Conservation (phyloP, 2,329 filamentous ascomycete genomes). For the Neonectria ditissima region DNA sequence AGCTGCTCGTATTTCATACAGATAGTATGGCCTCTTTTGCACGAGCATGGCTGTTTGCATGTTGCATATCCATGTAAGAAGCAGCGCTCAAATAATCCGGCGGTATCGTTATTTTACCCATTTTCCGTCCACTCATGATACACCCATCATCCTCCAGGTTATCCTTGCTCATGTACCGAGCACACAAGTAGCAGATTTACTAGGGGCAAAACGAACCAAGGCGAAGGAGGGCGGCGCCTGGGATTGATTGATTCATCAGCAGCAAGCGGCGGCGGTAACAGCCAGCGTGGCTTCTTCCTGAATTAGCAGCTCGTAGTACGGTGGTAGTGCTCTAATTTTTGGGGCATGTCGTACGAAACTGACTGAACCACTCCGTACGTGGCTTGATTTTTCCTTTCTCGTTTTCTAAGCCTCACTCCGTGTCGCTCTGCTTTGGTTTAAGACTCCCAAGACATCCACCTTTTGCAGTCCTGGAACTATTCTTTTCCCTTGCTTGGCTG, state of each 20-base stretch:
- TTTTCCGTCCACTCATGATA: not conserved
- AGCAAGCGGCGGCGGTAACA: constrained; percentile 21
- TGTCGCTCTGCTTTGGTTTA: not conserved
- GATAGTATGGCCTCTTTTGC: not conserved
- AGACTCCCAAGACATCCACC: not conserved
- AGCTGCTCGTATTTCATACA: not conserved
- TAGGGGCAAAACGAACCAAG: not conserved
- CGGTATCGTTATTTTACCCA: not conserved
- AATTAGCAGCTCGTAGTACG: not conserved
- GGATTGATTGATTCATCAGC: constrained; percentile 17
- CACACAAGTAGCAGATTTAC: too few species aligned
- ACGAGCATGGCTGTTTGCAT: not conserved
- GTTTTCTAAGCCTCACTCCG: constrained; percentile 22
- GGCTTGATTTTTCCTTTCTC: constrained; percentile 17
- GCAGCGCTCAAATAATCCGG: not conserved
- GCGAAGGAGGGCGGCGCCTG: not conserved
- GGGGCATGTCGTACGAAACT: not conserved
- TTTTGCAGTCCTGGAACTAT: not conserved
- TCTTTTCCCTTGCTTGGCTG: not conserved
- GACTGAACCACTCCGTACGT: constrained; percentile 19
- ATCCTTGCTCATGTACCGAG: not conserved
- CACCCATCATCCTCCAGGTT: not conserved
- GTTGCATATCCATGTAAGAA: not conserved
- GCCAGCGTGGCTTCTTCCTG: constrained; percentile 46
- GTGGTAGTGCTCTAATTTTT: not conserved